phyloP scores from a whole-genome alignment of 2,329 filamentous ascomycete genomes.

The Scopulariopsis brevicaulis region DNA sequence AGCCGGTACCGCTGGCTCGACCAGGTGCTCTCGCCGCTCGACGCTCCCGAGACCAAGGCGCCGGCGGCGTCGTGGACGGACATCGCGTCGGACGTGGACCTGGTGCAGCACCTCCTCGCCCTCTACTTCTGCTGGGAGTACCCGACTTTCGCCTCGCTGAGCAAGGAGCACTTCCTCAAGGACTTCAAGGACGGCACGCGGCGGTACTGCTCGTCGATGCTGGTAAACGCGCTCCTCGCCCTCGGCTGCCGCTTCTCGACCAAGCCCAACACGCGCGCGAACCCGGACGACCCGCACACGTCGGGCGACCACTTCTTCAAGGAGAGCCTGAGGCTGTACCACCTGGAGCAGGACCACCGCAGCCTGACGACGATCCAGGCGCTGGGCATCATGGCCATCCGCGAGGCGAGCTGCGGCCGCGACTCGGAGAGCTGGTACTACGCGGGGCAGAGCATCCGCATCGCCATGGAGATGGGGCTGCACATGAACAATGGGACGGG shows the following conservation, averaged over 20 bases:
- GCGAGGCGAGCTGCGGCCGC: conserved; percentile 61
- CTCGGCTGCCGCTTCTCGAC: conserved; percentile 59
- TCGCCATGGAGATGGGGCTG: conserved; percentile 61
- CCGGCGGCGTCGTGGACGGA: conserved; percentile 44
- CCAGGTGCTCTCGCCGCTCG: conserved; percentile 34
- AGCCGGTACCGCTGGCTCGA: conserved; percentile 29
- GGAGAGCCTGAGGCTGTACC: conserved; percentile 51
- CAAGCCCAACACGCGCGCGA: conserved; percentile 49
- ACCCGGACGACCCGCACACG: conserved; percentile 48
- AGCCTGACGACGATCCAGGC: conserved; percentile 63
- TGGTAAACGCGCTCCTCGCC: conserved; percentile 55
- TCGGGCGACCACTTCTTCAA: conserved; percentile 67
- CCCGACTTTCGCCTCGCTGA: conserved; percentile 62
- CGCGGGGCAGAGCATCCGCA: conserved; percentile 58
- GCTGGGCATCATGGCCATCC: conserved; percentile 63
- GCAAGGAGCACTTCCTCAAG: conserved; percentile 57
- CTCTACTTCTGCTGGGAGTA: conserved; percentile 70
- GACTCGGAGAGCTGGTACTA: conserved; percentile 66
- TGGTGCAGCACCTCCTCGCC: conserved; percentile 52
- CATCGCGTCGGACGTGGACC: conserved; percentile 42
- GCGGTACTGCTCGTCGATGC: conserved; percentile 56
- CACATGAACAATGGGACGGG: conserved; percentile 39
- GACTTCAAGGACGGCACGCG: conserved; percentile 50
- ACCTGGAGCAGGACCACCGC: conserved; percentile 45
- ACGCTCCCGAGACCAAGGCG: conserved; percentile 28